Base-by-base conservation (phyloP, 208 protist genomes). In the Crithidia bombi region DNA sequence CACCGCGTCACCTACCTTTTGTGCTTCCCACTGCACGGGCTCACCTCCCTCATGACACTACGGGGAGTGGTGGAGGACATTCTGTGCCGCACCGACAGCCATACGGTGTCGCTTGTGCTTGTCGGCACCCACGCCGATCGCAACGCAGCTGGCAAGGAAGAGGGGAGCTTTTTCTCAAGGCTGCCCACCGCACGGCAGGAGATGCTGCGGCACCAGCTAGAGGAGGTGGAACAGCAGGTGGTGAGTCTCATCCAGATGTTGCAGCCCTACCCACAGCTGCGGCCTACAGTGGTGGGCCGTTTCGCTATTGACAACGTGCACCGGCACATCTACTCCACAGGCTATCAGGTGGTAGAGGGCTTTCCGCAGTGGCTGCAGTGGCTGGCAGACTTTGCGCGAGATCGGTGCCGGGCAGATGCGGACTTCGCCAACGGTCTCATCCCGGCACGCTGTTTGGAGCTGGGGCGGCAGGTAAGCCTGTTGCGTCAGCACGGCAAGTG, bases 391-490 rank as follows among this genome's bases (percentile, higher is more conserved):
- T 67, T 90, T n/a, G 86, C 82, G 30, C 64, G 82, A 6, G 76
- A 84, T 23, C 68, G 77, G 3, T 90, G 85, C 64, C 57, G 75
- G 7, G 78, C 79, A 49, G 90, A 96, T 69, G 28, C 61, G 10
- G 86, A 89, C 59, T 96, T 96, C 46, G 81, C 82, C 17, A 80
- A 89, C 58, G 87, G 84, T 3, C 66, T 89, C 12, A 73, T 96
- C 7, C 90, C 90, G 5, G 47, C 63, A 5, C 79, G 77, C 30
- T 83, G 77, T 38, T 3, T 86, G 47, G 64, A 78, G 12, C 51
- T 89, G 11, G 66, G 82, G 25, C 68, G 73, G 1, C 63, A 83
- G n/a, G 68, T 79, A 33, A 68, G 68, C 9, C 54, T 85, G 43
- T 39, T 85, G 30, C 58, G 67, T 2, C 36, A 58, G 51, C 61